phyloP scores from a whole-genome alignment of 306 rosid species.

The Macrotyloma uniflorum region DNA sequence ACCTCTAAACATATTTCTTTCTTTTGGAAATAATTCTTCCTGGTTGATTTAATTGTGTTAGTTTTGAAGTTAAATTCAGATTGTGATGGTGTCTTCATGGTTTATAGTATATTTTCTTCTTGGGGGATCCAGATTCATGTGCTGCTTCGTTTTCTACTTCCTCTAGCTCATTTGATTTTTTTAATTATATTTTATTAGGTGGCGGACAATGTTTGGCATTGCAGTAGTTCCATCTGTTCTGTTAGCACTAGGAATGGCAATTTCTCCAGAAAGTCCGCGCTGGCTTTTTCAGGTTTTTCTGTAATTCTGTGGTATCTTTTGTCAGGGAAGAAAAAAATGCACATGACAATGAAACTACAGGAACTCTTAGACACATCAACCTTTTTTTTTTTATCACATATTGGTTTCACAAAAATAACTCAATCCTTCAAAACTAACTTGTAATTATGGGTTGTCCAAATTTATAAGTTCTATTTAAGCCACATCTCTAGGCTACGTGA shows the following conservation, averaged over 20 bases:
- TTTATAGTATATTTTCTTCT: conserved; percentile 15
- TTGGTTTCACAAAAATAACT: not conserved
- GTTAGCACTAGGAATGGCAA: conserved; percentile 88
- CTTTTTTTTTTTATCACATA: conserved; percentile 4
- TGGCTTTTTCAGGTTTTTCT: conserved; percentile 90
- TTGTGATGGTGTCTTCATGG: not conserved
- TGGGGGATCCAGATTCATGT: conserved; percentile 5
- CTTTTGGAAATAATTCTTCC: not conserved
- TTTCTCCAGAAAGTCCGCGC: conserved; percentile 96
- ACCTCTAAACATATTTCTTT: not conserved
- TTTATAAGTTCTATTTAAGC: too few species aligned
- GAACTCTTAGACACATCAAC: not conserved
- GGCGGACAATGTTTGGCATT: conserved; percentile 96
- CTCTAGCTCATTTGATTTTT: not conserved
- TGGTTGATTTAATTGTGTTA: not conserved
- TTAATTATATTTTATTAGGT: conserved; percentile 54
- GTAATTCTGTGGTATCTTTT: conserved; percentile 24
- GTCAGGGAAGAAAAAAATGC: conserved; percentile 15
- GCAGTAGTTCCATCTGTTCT: conserved; percentile 82
- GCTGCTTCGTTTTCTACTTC: conserved; percentile 16
- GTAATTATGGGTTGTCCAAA: too few species aligned
- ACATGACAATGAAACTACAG: conserved; percentile 1
- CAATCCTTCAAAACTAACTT: not conserved
- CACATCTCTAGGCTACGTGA: too few species aligned
- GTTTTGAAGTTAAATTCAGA: conserved; percentile 16